These are phyloP conservation scores for Plasmodium knowlesi DNA, from an alignment of 169 alveolate genomes.

Conservation along the genomic window DNA sequence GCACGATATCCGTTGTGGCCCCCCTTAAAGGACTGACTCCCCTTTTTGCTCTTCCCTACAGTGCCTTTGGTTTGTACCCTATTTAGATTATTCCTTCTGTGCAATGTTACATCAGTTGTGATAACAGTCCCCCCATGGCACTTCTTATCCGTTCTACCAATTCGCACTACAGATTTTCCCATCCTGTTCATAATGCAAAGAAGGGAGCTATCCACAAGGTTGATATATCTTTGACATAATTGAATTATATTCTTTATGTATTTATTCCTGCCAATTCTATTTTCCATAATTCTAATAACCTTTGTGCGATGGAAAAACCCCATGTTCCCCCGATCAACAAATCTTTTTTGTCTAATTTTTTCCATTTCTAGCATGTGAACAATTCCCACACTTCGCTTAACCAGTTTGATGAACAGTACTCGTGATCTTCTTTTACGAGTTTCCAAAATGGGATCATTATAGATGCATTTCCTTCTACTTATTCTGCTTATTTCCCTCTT, in stretches of 20 bases:
- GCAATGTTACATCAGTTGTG: background rate
- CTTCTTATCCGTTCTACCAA: background rate
- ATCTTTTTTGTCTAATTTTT: background rate
- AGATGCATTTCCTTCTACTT: background rate
- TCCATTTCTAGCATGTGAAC: background rate
- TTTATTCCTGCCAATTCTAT: background rate
- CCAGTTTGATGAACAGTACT: background rate
- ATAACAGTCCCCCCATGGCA: background rate
- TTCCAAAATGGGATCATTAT: background rate
- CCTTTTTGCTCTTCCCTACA: background rate
- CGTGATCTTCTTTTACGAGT: slow-evolving; percentile 6
- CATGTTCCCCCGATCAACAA: background rate
- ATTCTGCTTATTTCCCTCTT: background rate
- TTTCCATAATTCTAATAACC: slow-evolving; percentile 17
- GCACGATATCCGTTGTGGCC: background rate
- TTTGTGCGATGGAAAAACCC: background rate
- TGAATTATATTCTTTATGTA: background rate
- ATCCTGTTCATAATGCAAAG: slow-evolving; percentile 9
- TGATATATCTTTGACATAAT: slow-evolving; percentile 1
- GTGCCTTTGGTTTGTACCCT: background rate
- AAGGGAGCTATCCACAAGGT: background rate
- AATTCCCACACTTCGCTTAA: background rate
- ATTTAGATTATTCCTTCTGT: background rate
- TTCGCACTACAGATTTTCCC: background rate
- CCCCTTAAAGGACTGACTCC: background rate